Conservation (phyloP, 768 basidiomycete genomes). For the Rossbeevera mucosa region DNA sequence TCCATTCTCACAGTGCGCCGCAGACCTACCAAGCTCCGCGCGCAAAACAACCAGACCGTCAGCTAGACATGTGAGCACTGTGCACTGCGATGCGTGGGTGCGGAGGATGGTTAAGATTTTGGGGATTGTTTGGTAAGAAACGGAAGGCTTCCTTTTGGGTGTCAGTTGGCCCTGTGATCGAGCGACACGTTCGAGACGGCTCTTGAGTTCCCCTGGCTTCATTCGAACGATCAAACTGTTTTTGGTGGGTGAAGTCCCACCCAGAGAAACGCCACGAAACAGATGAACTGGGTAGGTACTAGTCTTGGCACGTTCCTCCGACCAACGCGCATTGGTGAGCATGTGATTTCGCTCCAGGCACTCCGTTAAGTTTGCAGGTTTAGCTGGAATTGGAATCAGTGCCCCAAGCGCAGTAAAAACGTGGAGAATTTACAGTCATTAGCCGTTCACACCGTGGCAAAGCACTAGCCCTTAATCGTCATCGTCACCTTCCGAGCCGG, state of each 20-base stretch:
- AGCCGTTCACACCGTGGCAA: not conserved
- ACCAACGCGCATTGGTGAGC: not conserved
- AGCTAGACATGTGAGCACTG: constrained; percentile 9
- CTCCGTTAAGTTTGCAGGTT: not conserved
- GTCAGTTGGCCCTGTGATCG: constrained; percentile 1
- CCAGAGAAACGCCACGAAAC: not conserved
- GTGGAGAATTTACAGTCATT: not conserved
- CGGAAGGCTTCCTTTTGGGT: not conserved
- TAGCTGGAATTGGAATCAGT: not conserved
- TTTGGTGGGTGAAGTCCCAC: not conserved
- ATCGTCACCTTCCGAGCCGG: not conserved
- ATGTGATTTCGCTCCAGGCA: constrained; percentile 9
- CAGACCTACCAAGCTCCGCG: not conserved
- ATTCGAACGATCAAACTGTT: not conserved
- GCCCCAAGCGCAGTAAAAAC: not conserved
- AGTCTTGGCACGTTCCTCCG: not conserved
- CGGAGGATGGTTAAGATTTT: constrained; percentile 1
- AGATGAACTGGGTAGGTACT: not conserved
- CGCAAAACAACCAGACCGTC: constrained; percentile 1
- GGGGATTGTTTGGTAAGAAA: constrained; percentile 3
- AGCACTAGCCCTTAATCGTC: not conserved
- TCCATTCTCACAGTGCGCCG: constrained; percentile 21
- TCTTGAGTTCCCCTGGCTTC: not conserved
- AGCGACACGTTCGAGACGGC: constrained; percentile 3
- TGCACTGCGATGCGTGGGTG: constrained; percentile 8